Evolutionary conservation across 345 rosid species (phyloP), one percentile per base, ranked within the genome.

Genomic region (Eucalyptus microcorys): DNA sequence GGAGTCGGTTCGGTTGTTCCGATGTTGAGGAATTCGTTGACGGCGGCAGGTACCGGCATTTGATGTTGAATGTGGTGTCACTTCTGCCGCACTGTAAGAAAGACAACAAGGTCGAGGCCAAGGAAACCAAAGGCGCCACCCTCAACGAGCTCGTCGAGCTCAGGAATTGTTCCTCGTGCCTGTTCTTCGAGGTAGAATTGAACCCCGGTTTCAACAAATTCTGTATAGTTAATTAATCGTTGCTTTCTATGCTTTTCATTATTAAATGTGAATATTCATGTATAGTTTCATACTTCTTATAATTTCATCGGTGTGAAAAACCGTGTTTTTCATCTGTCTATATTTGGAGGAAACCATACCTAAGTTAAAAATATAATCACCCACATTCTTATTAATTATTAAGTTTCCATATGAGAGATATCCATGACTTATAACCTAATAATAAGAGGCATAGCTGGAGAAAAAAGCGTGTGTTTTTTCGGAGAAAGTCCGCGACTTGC

Each of bases 71-170:
- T 92, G 89, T 98, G 90, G 97, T 98, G 57, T 96, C 99, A 19
- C 95, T 98, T 88, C 86, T 98, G 88, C 98, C 99, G 71, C 99
- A 97, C 64, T 95, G 98, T 91, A 98, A 98, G 97, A 96, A 97
- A 91, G 98, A 98, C 90, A 98, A 93, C 90, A 98, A 98, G 90
- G 97, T 97, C 10, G 99, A 98, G 87, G 93, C 99, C 40, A 94
- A 88, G 90, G 95, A 96, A 83, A 95, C 93, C 88, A 97, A 96
- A 91, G 98, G 97, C 5, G 93, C 95, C 26, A 94, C 97, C 5
- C 92, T 98, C 90, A 96, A 97, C 90, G 99, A 97, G 94, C 97
- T 98, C 30, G 96, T 97, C 66, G 98, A 96, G 95, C 95, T 97
- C 55, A 94, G 94, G 93, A 95, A 97, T 52, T 95, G 97, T 90